A percentile compares a stretch with the other conserved stretches of the same genome.
Conservation (phyloP, 1,139 yeast species). For the Scheffersomyces insectosa region DNA sequence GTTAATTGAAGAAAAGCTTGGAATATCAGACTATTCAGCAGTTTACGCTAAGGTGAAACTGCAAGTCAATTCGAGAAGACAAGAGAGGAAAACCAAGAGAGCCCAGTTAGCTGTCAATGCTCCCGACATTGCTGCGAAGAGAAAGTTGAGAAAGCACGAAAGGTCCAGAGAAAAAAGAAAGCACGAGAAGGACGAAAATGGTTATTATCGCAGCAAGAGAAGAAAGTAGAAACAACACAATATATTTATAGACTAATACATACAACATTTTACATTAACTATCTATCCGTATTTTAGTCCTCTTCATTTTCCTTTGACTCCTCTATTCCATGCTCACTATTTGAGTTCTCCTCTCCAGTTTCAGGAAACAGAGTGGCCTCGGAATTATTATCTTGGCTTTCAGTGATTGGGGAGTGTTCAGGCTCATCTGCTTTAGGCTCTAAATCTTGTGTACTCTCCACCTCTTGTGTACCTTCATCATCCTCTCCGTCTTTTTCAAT, state of each 20-base stretch:
- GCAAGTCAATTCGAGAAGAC: constrained; percentile 60
- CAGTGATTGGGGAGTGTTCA: constrained; percentile 5
- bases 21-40: constrained; percentile 69
- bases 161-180: constrained; percentile 76
- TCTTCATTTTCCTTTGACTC: too few species aligned
- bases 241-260: too few species aligned
- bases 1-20: constrained; percentile 67
- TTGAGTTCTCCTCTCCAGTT: too few species aligned
- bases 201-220: constrained; percentile 68
- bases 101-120: constrained; percentile 76
- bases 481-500: constrained; percentile 6
- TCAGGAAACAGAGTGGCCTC: too few species aligned
- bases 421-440: constrained; percentile 2
- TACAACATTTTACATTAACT: too few species aligned
- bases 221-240: constrained; percentile 22
- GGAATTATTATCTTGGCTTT: too few species aligned
- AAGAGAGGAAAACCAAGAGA: constrained; percentile 73
- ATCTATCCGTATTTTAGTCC: too few species aligned
- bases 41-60: constrained; percentile 66
- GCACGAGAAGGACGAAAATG: constrained; percentile 72
- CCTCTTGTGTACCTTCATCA: constrained; percentile 11
- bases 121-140: constrained; percentile 78
- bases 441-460: constrained; percentile 1
- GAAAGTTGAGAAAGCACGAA: constrained; percentile 74
- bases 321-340: too few species aligned